Percentiles rank a stretch among this genome's conserved stretches.
These are phyloP conservation scores for Hortaea werneckii DNA, from an alignment of 2,329 filamentous ascomycete genomes.

Conservation along the genomic window DNA sequence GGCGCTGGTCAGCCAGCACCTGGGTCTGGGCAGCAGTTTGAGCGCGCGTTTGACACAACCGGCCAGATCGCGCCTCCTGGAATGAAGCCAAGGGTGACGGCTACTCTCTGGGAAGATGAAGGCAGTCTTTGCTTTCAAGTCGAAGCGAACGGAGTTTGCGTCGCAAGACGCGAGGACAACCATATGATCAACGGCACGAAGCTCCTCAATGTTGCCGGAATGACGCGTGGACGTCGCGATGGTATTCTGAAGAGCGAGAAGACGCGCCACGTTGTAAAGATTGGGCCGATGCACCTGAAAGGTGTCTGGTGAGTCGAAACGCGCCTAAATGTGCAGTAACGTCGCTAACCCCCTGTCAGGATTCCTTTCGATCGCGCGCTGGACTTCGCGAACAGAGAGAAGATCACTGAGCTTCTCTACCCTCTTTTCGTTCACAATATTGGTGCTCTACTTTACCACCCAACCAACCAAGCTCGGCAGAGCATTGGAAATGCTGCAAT, in stretches of 20 bases:
- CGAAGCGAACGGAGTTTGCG: slow-evolving; percentile 90
- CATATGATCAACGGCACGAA: slow-evolving; percentile 99
- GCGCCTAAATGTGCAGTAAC: neutral
- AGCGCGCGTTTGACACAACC: slow-evolving; percentile 63
- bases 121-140: slow-evolving; percentile 97
- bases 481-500: slow-evolving; percentile 51
- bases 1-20: slow-evolving; percentile 14
- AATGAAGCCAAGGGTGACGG: slow-evolving; percentile 93
- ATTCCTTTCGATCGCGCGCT: slow-evolving; percentile 96
- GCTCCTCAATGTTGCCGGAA: slow-evolving; percentile 89
- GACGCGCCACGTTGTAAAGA: slow-evolving; percentile 92
- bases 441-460: slow-evolving; percentile 84
- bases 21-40: slow-evolving; percentile 11
- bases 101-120: slow-evolving; percentile 96
- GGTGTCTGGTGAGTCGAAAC: slow-evolving; percentile 69
- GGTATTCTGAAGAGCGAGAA: slow-evolving; percentile 98
- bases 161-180: slow-evolving; percentile 90
- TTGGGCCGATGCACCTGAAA: slow-evolving; percentile 97
- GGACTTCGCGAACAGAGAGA: slow-evolving; percentile 98
- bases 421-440: slow-evolving; percentile 98
- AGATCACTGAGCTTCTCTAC: slow-evolving; percentile 91
- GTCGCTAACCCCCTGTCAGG: slow-evolving; percentile 42
- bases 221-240: slow-evolving; percentile 91
- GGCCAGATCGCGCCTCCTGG: slow-evolving; percentile 85
- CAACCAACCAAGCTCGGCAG: slow-evolving; percentile 70